Percentiles rank a stretch among this genome's conserved stretches.
These are phyloP conservation scores for Amoebophrya sp. DNA, from an alignment of 169 alveolate species.

Conservation along the genomic window DNA sequence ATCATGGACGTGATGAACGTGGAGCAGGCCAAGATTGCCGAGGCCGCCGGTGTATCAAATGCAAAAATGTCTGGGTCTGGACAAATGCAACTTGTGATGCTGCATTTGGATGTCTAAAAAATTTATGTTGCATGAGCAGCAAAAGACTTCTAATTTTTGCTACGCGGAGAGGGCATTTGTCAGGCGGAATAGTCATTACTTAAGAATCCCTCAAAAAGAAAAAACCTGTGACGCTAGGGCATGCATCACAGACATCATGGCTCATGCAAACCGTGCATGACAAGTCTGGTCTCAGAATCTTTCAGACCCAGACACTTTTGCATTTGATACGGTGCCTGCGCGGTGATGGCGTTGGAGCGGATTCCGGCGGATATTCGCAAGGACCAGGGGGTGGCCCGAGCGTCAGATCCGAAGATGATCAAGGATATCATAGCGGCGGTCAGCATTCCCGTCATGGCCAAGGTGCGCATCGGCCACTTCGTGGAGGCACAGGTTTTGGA, in stretches of 20 bases:
- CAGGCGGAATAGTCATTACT: constrained; percentile 27
- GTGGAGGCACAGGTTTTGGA: constrained; percentile 62
- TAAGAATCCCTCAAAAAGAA: background rate
- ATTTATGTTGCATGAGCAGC: too few relatives aligned
- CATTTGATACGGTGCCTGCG: too few relatives aligned
- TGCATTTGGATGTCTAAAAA: too few relatives aligned
- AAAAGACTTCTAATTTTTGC: too few relatives aligned
- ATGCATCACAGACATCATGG: too few relatives aligned
- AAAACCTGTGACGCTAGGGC: too few relatives aligned
- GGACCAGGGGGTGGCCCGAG: constrained; percentile 61
- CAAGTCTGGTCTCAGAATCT: background rate
- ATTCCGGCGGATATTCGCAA: constrained; percentile 66
- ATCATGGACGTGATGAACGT: constrained; percentile 65
- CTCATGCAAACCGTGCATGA: too few relatives aligned
- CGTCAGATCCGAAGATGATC: constrained; percentile 63
- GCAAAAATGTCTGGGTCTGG: background rate
- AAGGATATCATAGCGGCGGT: constrained; percentile 58
- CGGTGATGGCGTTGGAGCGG: constrained; percentile 67
- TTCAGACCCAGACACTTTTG: too few relatives aligned
- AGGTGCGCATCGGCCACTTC: constrained; percentile 66
- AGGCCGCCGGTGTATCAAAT: constrained; percentile 49
- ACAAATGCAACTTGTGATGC: too few relatives aligned
- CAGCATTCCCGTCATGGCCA: constrained; percentile 64
- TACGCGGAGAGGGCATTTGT: background rate
- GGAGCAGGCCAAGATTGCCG: constrained; percentile 67